A percentile compares a stretch with the other conserved stretches of the same genome.
Evolutionary conservation across 306 rosid species (phyloP).

Genomic region (Cicer judaicum): DNA sequence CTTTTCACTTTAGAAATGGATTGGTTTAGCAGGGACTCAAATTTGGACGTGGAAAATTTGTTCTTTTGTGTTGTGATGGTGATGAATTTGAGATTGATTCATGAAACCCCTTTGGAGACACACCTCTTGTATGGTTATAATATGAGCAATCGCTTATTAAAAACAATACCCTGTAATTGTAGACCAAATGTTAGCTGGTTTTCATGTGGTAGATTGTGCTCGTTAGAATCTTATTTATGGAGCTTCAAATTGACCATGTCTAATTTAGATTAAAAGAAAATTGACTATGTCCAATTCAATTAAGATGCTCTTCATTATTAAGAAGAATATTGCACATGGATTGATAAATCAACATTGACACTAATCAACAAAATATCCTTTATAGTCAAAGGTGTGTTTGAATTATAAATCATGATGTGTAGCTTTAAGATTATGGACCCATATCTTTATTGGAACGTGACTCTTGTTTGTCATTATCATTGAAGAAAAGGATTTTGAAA

Average conservation of each 20-base stretch:
- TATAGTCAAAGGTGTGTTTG: conserved; percentile 48
- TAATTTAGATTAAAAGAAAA: too few species aligned
- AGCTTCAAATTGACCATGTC: too few species aligned
- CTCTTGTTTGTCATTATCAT: conserved; percentile 43
- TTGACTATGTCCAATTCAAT: not conserved
- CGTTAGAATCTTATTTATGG: not conserved
- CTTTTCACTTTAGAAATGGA: conserved; percentile 14
- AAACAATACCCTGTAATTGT: conserved; percentile 34
- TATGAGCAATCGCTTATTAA: conserved; percentile 42
- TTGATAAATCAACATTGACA: conserved; percentile 43
- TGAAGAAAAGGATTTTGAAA: conserved; percentile 18
- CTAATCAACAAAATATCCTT: conserved; percentile 26
- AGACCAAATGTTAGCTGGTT: conserved; percentile 52
- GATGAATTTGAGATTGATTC: conserved; percentile 26
- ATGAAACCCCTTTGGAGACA: conserved; percentile 46
- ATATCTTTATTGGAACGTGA: conserved; percentile 43
- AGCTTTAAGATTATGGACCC: conserved; percentile 25
- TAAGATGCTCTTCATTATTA: conserved; percentile 47
- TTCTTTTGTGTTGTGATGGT: conserved; percentile 19
- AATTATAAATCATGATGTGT: conserved; percentile 29
- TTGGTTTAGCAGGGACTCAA: not conserved
- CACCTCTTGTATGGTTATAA: conserved; percentile 45
- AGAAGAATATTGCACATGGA: conserved; percentile 46
- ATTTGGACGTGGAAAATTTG: conserved; percentile 18
- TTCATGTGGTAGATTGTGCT: conserved; percentile 50